A percentile compares a stretch with the other conserved stretches of the same genome.
These are phyloP conservation scores for Physcomitrellopsis africana DNA, from an alignment of 225 moss, liverwort and hornwort genomes.

Conservation along the genomic window DNA sequence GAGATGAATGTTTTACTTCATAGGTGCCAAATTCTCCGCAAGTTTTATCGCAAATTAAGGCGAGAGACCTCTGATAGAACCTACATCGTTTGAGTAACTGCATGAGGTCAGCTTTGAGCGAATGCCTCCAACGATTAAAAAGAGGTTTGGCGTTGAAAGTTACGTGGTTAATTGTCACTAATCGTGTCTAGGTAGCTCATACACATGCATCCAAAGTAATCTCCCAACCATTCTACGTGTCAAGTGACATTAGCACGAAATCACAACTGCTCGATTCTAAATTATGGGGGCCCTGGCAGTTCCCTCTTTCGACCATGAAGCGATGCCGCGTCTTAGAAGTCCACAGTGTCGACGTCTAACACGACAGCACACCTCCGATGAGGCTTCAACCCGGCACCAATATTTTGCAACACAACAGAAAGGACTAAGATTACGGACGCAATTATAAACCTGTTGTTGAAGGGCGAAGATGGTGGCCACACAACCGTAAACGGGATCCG, in stretches of 20 bases:
- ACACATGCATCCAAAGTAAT: neutral
- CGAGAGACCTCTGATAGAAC: too few relatives aligned
- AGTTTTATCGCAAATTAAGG: too few relatives aligned
- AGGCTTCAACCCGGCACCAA: neutral
- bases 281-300: neutral
- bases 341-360: neutral
- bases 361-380: neutral
- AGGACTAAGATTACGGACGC: neutral
- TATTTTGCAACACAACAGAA: neutral
- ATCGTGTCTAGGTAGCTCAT: too few relatives aligned
- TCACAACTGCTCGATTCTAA: neutral
- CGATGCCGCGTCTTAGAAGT: neutral
- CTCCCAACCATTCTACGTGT: slow-evolving; percentile 2
- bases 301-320: neutral
- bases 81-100: neutral
- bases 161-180: too few relatives aligned
- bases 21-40: too few relatives aligned
- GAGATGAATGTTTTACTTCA: too few relatives aligned
- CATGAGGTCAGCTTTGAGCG: neutral
- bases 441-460: slow-evolving; percentile 58
- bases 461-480: slow-evolving; percentile 76
- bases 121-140: neutral
- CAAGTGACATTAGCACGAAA: neutral
- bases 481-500: slow-evolving; percentile 69
- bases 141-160: too few relatives aligned